A percentile compares a stretch with the other conserved stretches of the same genome.
phyloP scores from a whole-genome alignment of 495 filamentous ascomycete genomes.

The Aspergillus ellipticus region DNA sequence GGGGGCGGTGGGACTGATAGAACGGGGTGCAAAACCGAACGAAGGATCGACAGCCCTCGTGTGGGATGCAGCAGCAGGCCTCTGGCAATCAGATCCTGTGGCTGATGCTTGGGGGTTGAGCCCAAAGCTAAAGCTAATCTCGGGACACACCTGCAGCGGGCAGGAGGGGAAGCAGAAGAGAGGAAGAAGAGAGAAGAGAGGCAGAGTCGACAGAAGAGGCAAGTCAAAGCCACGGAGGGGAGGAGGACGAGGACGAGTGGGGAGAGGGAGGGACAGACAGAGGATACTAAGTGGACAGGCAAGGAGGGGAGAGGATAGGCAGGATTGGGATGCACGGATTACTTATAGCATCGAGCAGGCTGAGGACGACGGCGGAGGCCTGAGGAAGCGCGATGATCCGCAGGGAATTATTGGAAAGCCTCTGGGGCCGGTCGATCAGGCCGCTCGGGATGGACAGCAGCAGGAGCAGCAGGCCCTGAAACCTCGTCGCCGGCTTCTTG shows the following conservation, averaged over 20 bases:
- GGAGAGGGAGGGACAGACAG: not conserved
- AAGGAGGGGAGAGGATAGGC: not conserved
- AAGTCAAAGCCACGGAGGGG: conserved; percentile 4
- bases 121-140: no score
- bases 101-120: no score
- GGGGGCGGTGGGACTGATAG: no score
- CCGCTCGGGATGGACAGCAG: not conserved
- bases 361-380: not conserved
- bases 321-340: conserved; percentile 15
- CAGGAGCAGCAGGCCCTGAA: no score
- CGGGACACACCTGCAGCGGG: no score
- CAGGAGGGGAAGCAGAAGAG: not conserved
- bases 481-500: no score
- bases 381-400: conserved; percentile 6
- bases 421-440: conserved; percentile 11
- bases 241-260: conserved; percentile 1
- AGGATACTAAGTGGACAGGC: no score
- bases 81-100: no score
- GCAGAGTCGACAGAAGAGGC: not conserved
- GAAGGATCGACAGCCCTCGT: no score
- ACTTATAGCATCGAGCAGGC: conserved; percentile 18
- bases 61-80: no score
- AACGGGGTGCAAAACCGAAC: no score
- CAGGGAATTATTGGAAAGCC: conserved; percentile 9
- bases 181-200: not conserved